A percentile compares a stretch with the other conserved stretches of the same genome.
Conservation (phyloP, 2,329 filamentous ascomycete species). For the Colletotrichum caudatum region DNA sequence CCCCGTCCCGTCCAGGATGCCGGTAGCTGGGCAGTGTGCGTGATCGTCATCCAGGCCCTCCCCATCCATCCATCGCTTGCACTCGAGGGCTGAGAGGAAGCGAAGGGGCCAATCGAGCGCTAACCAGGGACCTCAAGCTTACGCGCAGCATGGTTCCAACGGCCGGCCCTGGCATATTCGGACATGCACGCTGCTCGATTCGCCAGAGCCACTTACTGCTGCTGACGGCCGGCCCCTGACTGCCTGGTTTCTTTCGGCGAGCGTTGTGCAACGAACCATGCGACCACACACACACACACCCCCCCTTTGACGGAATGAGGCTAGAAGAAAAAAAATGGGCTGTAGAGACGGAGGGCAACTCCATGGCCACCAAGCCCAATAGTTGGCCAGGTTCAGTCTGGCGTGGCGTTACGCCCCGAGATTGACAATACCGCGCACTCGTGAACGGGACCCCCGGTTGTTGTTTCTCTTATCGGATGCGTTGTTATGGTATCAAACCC, state of each 20-base stretch:
- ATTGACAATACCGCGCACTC: conserved; percentile 19
- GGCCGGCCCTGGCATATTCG: conserved; percentile 35
- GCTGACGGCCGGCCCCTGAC: neutral
- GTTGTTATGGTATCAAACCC: neutral
- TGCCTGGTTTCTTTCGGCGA: conserved; percentile 1
- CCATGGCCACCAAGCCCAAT: conserved; percentile 10
- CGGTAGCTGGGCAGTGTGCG: conserved; percentile 26
- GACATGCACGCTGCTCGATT: conserved; percentile 35
- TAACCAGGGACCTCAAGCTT: conserved; percentile 25
- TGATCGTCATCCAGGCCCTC: conserved; percentile 25
- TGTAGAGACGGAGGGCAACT: neutral
- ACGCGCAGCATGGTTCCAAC: neutral
- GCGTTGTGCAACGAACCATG: conserved; percentile 13
- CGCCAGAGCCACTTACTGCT: conserved; percentile 7
- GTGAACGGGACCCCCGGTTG: neutral
- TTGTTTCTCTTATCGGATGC: neutral
- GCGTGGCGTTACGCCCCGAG: conserved; percentile 32
- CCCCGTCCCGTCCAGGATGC: neutral
- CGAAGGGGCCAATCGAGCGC: neutral
- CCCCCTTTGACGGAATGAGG: neutral
- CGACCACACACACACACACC: conserved; percentile 2
- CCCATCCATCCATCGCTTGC: neutral
- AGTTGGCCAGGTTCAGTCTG: neutral
- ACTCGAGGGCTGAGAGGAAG: neutral
- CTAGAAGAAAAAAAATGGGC: neutral